Evolutionary conservation across 164 flowering plant genomes (phyloP).

Genomic region (Tinospora cordifolia): DNA sequence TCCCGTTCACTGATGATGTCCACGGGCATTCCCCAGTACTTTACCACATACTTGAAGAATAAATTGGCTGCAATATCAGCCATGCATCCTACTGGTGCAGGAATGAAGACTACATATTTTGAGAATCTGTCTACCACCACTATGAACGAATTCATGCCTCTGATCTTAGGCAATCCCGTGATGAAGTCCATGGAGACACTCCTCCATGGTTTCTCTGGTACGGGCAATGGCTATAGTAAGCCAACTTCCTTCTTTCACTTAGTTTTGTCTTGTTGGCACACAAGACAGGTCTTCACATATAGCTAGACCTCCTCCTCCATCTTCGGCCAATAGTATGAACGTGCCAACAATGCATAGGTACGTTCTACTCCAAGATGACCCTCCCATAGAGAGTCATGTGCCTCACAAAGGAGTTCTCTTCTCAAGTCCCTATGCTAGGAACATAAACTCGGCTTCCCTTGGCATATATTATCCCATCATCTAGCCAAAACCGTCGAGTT

Average conservation of each 20-base stretch:
- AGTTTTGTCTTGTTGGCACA: too few species aligned
- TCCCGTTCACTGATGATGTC: neutral
- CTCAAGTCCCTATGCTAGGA: too few species aligned
- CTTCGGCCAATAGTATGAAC: conserved; percentile 12
- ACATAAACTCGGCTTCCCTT: neutral
- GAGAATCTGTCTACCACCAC: conserved; percentile 3
- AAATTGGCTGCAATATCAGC: neutral
- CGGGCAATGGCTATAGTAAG: too few species aligned
- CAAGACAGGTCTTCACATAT: neutral
- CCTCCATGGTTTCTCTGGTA: too few species aligned
- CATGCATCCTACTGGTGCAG: neutral
- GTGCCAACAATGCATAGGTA: conserved; percentile 8
- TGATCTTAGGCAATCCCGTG: neutral
- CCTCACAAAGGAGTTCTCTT: conserved; percentile 5
- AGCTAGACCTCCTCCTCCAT: conserved; percentile 6
- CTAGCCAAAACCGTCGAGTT: too few species aligned
- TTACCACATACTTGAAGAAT: neutral
- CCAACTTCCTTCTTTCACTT: too few species aligned
- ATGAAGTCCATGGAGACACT: too few species aligned
- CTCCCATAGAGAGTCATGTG: neutral
- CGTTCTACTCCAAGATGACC: conserved; percentile 18
- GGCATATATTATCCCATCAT: neutral
- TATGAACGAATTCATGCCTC: neutral
- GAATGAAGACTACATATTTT: too few species aligned
- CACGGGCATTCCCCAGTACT: too few species aligned